Conservation (phyloP, 305 asterid genomes). For the Solanum hybrid region DNA sequence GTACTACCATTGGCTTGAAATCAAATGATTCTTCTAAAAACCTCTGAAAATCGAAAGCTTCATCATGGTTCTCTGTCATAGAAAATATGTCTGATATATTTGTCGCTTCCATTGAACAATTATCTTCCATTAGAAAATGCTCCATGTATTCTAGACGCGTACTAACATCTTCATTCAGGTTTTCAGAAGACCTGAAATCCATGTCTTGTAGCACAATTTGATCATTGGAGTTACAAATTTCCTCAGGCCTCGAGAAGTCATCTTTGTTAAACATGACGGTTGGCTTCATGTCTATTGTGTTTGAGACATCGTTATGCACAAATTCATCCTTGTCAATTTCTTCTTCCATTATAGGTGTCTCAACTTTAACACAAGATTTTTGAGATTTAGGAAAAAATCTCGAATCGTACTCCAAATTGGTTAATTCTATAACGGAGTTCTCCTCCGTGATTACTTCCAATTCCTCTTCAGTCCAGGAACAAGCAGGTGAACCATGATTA, state of each 20-base stretch:
- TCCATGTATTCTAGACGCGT: conserved; percentile 1
- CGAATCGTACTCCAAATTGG: background rate
- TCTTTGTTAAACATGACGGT: background rate
- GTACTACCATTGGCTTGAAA: background rate
- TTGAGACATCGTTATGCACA: background rate
- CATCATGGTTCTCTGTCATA: background rate
- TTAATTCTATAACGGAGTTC: background rate
- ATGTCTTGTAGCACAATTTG: background rate
- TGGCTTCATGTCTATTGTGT: background rate
- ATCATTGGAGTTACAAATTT: background rate
- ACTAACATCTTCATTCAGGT: background rate
- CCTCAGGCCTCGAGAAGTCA: background rate
- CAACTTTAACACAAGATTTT: background rate
- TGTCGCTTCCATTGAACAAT: background rate
- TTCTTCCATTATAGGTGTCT: background rate
- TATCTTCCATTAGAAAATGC: conserved; percentile 12
- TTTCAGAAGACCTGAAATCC: background rate
- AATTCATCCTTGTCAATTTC: background rate
- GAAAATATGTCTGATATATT: background rate
- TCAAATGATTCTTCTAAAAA: background rate
- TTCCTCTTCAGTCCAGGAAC: background rate
- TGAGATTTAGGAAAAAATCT: background rate
- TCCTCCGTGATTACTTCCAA: background rate
- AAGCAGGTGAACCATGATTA: background rate
- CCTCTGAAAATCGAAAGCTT: background rate